These are phyloP conservation scores for Penicillium dipodomyicola DNA, from an alignment of 495 filamentous ascomycete species.

Conservation along the genomic window DNA sequence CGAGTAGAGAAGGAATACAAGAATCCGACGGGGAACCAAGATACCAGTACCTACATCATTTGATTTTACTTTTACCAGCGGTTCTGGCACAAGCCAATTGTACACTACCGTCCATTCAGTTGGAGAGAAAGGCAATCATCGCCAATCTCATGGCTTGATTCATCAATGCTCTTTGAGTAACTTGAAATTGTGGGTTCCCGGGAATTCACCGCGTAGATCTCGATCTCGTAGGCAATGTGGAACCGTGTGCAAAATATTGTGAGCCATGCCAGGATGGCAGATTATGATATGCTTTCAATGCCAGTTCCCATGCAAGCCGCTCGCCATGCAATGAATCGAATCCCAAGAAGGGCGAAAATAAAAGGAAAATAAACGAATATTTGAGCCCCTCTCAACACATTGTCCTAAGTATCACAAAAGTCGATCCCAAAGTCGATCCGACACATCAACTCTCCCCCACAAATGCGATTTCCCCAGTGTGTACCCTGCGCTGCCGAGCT, in stretches of 20 bases:
- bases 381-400: too few relatives aligned
- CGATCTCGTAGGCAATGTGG: neutral
- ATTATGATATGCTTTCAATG: neutral
- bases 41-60: slow-evolving; percentile 12
- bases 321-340: neutral
- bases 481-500: slow-evolving; percentile 26
- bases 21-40: slow-evolving; percentile 4
- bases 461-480: slow-evolving; percentile 13
- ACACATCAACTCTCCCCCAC: neutral
- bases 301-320: neutral
- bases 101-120: slow-evolving; percentile 5
- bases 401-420: neutral
- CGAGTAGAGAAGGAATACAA: slow-evolving; percentile 1
- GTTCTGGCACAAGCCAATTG: slow-evolving; percentile 6
- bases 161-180: neutral
- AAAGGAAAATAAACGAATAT: neutral
- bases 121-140: neutral
- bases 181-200: neutral
- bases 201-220: neutral
- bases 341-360: neutral
- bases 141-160: neutral
- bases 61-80: slow-evolving; percentile 11
- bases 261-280: neutral
- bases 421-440: neutral
- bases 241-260: neutral